Evolutionary conservation across 2,329 filamentous ascomycete genomes (phyloP).

Genomic region (Ophiostoma himal-ulmi): DNA sequence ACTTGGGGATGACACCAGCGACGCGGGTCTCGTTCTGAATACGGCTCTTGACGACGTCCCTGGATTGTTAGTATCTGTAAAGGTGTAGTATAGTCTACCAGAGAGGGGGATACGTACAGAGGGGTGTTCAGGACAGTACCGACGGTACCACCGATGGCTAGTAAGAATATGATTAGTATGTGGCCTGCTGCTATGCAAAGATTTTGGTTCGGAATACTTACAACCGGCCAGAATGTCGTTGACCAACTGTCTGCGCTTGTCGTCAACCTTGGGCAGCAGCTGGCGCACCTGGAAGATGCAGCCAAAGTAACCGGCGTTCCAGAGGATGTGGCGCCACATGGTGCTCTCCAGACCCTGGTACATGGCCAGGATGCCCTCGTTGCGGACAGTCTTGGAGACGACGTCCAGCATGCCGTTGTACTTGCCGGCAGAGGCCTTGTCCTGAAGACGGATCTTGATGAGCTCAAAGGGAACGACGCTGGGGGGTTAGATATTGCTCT

Average conservation of each 20-base stretch:
- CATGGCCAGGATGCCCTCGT: constrained; percentile 63
- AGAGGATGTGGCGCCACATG: constrained; percentile 80
- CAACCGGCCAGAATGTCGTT: constrained; percentile 83
- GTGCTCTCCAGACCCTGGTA: constrained; percentile 98
- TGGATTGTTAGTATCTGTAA: neutral
- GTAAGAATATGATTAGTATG: neutral
- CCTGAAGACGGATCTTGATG: constrained; percentile 96
- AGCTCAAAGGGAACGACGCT: constrained; percentile 91
- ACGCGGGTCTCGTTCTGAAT: constrained; percentile 92
- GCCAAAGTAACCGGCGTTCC: constrained; percentile 96
- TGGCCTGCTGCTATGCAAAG: neutral
- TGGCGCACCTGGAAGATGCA: constrained; percentile 95
- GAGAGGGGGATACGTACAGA: constrained; percentile 70
- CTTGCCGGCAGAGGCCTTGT: constrained; percentile 85
- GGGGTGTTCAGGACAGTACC: constrained; percentile 93
- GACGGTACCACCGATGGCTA: constrained; percentile 69
- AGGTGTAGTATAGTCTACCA: neutral
- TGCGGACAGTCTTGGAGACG: constrained; percentile 57
- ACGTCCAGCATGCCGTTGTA: constrained; percentile 79
- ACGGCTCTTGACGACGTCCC: constrained; percentile 86
- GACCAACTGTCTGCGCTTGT: constrained; percentile 71
- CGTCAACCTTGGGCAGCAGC: constrained; percentile 72
- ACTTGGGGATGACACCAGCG: constrained; percentile 78
- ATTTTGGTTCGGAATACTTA: constrained; percentile 18
- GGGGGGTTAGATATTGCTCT: neutral